A percentile compares a stretch with the other conserved stretches of the same genome.
Evolutionary conservation across 345 rosid genomes (phyloP).

Genomic region (Salix udensis): DNA sequence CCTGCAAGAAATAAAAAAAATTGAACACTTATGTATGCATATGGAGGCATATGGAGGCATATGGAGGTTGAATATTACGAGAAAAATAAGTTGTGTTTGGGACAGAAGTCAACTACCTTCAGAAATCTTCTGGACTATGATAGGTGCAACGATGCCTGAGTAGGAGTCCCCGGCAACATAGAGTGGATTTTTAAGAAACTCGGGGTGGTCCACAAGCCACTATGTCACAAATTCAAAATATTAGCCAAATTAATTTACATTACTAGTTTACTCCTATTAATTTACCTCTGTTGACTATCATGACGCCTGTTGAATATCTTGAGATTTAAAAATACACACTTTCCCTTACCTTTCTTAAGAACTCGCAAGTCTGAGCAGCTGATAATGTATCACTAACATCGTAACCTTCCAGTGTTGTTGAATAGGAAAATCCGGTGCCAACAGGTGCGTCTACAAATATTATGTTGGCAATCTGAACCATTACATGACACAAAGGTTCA

Average conservation of each 20-base stretch:
- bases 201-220: slow-evolving; percentile 37
- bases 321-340: no score
- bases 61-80: neutral
- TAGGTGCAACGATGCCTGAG: neutral
- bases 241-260: neutral
- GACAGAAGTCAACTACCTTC: neutral
- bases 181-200: slow-evolving; percentile 23
- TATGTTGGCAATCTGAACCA: slow-evolving; percentile 8
- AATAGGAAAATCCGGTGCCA: slow-evolving; percentile 41
- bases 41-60: neutral
- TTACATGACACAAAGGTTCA: neutral
- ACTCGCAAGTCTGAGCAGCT: slow-evolving; percentile 12
- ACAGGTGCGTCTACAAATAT: slow-evolving; percentile 35
- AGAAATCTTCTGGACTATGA: neutral
- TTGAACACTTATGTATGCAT: neutral
- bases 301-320: no score
- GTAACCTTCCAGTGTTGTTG: slow-evolving; percentile 19
- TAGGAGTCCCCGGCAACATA: slow-evolving; percentile 40
- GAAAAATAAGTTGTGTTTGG: neutral
- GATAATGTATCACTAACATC: slow-evolving; percentile 10
- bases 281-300: neutral
- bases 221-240: neutral
- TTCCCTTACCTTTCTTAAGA: slow-evolving; percentile 31
- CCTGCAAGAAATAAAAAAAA: slow-evolving; percentile 3
- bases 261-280: no score